Percentiles rank a stretch among this genome's conserved stretches.
phyloP scores from a whole-genome alignment of 768 basidiomycete species.

The Boletus barrowsii region DNA sequence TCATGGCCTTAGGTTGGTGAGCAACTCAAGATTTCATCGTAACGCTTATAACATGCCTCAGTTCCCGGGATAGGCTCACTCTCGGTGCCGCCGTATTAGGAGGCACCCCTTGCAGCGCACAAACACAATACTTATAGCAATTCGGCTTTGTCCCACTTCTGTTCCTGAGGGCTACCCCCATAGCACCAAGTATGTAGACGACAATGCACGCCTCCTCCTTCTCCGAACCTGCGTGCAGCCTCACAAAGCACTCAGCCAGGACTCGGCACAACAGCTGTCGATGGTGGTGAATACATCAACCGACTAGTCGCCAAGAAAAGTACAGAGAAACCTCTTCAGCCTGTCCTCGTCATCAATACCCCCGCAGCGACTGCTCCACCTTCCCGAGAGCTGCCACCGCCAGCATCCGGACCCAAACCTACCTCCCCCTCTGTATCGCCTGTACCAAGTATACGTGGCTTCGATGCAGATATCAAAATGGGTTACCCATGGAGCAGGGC shows the following conservation, averaged over 20 bases:
- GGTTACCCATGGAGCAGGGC: slow-evolving; percentile 49
- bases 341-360: slow-evolving; percentile 38
- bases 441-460: slow-evolving; percentile 47
- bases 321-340: slow-evolving; percentile 64
- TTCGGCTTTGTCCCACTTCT: slow-evolving; percentile 73
- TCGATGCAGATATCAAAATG: slow-evolving; percentile 40
- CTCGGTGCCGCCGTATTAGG: slow-evolving; percentile 77
- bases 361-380: slow-evolving; percentile 25
- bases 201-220: slow-evolving; percentile 47
- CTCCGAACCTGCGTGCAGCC: slow-evolving; percentile 36
- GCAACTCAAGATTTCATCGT: slow-evolving; percentile 18
- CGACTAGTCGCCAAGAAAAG: slow-evolving; percentile 73
- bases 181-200: slow-evolving; percentile 21
- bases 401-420: slow-evolving; percentile 16
- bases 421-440: slow-evolving; percentile 42
- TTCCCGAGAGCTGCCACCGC: slow-evolving; percentile 11
- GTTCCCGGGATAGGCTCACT: slow-evolving; percentile 90
- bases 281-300: slow-evolving; percentile 61
- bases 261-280: slow-evolving; percentile 37
- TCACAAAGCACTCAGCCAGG: slow-evolving; percentile 40
- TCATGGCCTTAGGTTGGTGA: slow-evolving; percentile 96
- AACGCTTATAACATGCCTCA: slow-evolving; percentile 30
- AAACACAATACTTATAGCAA: slow-evolving; percentile 76
- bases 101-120: slow-evolving; percentile 69
- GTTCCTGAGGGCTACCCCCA: slow-evolving; percentile 75